Evolutionary conservation across 768 basidiomycete species (phyloP), one percentile per base, ranked within the genome.

Genomic region (Phaeolepiota aurea): DNA sequence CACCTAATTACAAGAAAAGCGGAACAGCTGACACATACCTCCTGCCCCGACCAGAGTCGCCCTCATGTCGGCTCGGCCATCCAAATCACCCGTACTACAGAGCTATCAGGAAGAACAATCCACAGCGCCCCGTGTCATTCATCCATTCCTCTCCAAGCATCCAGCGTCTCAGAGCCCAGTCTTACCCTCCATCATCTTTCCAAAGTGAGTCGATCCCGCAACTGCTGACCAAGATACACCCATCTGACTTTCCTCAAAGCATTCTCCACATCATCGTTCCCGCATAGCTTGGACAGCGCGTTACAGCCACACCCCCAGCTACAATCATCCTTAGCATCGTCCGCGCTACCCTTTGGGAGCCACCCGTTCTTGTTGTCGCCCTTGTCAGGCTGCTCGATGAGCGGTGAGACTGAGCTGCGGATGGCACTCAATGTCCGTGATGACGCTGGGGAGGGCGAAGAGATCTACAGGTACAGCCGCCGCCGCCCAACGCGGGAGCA

Each of bases 331-430:
- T 7, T 28, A 28, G 25, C 7, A 7, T 7, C 25, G 25, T 28
- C n/a, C 25, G 7, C 25, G 7, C n/a, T n/a, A 30, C n/a, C 7
- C 25, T 9, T 31, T 40, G 9, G 20, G 5, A 20, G 13, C 5
- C 19, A 12, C 13, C 20, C 38, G 23, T 10, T 20, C 10, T 15
- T 18, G 10, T 15, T 34, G 20, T 39, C 40, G 25, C 60, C 43
- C 50, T 51, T 49, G 1, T 42, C 54, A 3, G 76, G 76, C 11
- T 77, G 65, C 52, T 79, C 77, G 41, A 59, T 79, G 48, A 79
- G 75, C 40, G 77, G 77, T 9, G 74, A 78, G 56, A 74, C 71
- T 40, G 77, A 79, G 52, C 46, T 77, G 56, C 62, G 69, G 47
- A 77, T 77, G 73, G 68, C 71, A 1, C 54, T 77, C 23, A 75